Evolutionary conservation across 495 filamentous ascomycete species (phyloP).

Genomic region (Podospora sp.): DNA sequence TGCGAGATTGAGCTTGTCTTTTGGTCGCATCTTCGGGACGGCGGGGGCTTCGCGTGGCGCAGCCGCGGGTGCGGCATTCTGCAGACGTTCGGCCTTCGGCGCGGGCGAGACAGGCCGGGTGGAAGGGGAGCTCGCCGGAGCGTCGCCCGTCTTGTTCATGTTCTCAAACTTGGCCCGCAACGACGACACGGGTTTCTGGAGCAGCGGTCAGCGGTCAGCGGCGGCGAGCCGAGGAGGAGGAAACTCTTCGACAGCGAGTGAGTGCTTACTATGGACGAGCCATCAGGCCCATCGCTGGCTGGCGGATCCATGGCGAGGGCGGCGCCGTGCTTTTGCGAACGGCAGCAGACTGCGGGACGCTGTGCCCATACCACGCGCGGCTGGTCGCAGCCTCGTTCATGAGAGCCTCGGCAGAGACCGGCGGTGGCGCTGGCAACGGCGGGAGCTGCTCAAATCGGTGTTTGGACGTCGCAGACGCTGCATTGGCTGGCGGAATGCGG

Average conservation of each 20-base stretch:
- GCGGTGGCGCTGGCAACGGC: background rate
- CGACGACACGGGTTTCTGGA: conserved; percentile 81
- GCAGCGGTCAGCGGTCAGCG: conserved; percentile 35
- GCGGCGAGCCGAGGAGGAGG: too few species aligned
- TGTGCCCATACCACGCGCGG: conserved; percentile 38
- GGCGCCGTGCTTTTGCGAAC: conserved; percentile 35
- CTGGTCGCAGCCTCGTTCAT: conserved; percentile 28
- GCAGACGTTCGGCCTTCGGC: conserved; percentile 44
- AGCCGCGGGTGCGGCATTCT: conserved; percentile 44
- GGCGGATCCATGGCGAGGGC: conserved; percentile 41
- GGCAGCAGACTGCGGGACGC: conserved; percentile 29
- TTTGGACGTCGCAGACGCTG: background rate
- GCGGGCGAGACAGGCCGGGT: conserved; percentile 41
- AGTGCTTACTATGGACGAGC: conserved; percentile 60
- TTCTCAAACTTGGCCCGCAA: conserved; percentile 91
- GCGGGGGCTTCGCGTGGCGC: conserved; percentile 51
- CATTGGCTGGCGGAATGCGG: conserved; percentile 10
- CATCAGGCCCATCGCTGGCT: conserved; percentile 53
- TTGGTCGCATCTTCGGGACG: conserved; percentile 53
- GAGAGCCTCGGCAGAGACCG: conserved; percentile 20
- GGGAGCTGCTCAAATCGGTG: background rate
- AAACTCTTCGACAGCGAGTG: background rate
- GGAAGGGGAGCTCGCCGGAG: conserved; percentile 32
- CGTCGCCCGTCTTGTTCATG: conserved; percentile 61
- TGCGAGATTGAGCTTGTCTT: conserved; percentile 32